Base-by-base conservation (phyloP, 169 alveolate genomes). In the Plasmodium yoelii region DNA sequence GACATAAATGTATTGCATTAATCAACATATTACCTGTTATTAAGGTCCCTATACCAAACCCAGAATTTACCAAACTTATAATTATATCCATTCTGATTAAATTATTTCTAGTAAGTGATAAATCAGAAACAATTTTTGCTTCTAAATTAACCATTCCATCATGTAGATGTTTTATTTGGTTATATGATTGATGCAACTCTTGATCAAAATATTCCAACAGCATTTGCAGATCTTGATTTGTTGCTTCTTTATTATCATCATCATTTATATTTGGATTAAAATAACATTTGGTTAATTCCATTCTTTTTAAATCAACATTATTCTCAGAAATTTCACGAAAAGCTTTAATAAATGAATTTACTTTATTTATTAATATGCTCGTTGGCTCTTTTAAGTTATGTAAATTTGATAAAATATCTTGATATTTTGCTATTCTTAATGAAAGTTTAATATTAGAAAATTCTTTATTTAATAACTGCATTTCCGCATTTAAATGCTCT, bases 201-300 rank as follows among this genome's bases (percentile, higher is more conserved):
- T 95, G 97, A 93, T 95, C 97, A 51, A 94, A 95, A 73, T 94
- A 95, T 93, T 95, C 97, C 51, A 95, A 70, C 9, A 95, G 88
- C 88, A 94, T 94, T 59, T 94, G 95, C 65, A 95, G 82, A 44
- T 95, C 97, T 87, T 94, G 60, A 91, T 91, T 64, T 46, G 73
- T 60, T 65, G 91, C 46, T 91, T 64, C 56, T 15, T 51, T 82
- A 51, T 72, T 87, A 39, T 56, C 88, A 24, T 71, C 73, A 57
- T 84, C 65, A 60, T 67, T 53, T 39, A 13, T 26, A 44, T 68
- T 86, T 10, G 92, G 88, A 56, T 72, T 86, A 72, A 72, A 86
- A 73, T 86, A 73, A 69, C 73, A 19, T 61, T 57, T 86, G 15
- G 87, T 86, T 86, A 86, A 64, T 69, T 86, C 92, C 87, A 86